Base-by-base conservation (phyloP, 805 yeast genomes). In the Candida oleophila region DNA sequence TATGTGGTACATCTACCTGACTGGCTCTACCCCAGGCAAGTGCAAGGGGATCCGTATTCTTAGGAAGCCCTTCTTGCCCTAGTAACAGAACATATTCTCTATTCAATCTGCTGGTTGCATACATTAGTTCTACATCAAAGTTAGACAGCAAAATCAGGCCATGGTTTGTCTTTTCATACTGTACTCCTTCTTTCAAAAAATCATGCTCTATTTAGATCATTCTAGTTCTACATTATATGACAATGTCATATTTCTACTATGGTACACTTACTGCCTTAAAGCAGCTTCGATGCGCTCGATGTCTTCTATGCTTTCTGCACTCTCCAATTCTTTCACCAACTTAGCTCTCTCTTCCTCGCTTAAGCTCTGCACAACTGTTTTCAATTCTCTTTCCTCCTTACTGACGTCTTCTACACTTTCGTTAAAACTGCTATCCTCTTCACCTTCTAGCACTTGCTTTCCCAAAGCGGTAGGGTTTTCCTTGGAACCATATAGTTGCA, bases 291-390 rank as follows among this genome's bases (percentile, higher is more conserved):
- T 77, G 43, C 80, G 68, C 48, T 83, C 87, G 4, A 90, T 87
- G 51, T 91, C 97, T 4, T 78, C 87, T 47, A 91, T 60, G 43
- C 83, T 81, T 3, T 81, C 74, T 1, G 97, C 96, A 28, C 66
- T 69, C 44, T 74, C 72, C 46, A 91, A 68, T 51, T 80, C 76
- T 37, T 69, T 59, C 50, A 82, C 73, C 42, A 91, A 64, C 40
- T 66, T 64, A 12, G 64, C 62, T 47, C 72, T 76, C 34, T 84
- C 89, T 32, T 76, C 80, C 0, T 71, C 77, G 1, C 83, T 70
- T 54, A 88, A 69, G 49, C 74, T 80, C 21, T 65, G 59, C 15
- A 74, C 70, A 0, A 69, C 69, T 16, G 53, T 54, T 32, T 62
- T 60, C 60, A 73, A 61, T 22, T 64, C 57, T 43, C 67, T 68